A percentile compares a stretch with the other conserved stretches of the same genome.
These are phyloP conservation scores for Chlamydomonas schloesseri DNA, from an alignment of 139 green algal genomes.

Conservation along the genomic window DNA sequence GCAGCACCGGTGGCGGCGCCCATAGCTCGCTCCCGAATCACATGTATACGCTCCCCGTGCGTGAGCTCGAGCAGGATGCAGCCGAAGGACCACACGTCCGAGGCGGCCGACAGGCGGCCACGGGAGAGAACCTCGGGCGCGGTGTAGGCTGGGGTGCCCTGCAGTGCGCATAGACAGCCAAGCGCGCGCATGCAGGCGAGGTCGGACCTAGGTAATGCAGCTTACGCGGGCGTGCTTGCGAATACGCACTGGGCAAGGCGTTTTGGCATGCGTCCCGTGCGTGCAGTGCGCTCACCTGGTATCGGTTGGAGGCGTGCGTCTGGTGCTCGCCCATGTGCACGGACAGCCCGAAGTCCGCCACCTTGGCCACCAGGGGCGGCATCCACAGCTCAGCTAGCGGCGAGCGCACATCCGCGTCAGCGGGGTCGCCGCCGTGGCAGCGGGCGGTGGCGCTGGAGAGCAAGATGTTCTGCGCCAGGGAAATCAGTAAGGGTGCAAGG, in stretches of 20 bases:
- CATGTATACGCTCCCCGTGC: background rate
- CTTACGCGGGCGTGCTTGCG: too few relatives aligned
- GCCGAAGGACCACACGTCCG: constrained; percentile 45
- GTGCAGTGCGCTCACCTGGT: background rate
- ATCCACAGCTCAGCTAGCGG: background rate
- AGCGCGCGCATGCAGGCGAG: too few relatives aligned
- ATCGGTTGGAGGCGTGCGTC: constrained; percentile 46
- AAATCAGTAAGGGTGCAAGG: too few relatives aligned
- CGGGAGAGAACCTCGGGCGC: constrained; percentile 39
- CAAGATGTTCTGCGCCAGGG: background rate
- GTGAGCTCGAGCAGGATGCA: constrained; percentile 15
- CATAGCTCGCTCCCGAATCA: too few relatives aligned
- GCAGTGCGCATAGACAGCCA: too few relatives aligned
- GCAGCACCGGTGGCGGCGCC: too few relatives aligned
- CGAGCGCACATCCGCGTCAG: background rate
- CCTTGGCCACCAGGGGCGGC: background rate
- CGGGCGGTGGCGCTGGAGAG: background rate
- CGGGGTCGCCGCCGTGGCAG: background rate
- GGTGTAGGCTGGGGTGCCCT: constrained; percentile 55
- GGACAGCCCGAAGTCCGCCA: background rate
- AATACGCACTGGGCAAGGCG: too few relatives aligned
- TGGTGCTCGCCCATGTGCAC: constrained; percentile 34
- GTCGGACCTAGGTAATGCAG: too few relatives aligned
- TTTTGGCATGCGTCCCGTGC: too few relatives aligned
- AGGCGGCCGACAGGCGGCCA: background rate